Evolutionary conservation across 768 basidiomycete species (phyloP).

Genomic region (Pleurotus eryngii): DNA sequence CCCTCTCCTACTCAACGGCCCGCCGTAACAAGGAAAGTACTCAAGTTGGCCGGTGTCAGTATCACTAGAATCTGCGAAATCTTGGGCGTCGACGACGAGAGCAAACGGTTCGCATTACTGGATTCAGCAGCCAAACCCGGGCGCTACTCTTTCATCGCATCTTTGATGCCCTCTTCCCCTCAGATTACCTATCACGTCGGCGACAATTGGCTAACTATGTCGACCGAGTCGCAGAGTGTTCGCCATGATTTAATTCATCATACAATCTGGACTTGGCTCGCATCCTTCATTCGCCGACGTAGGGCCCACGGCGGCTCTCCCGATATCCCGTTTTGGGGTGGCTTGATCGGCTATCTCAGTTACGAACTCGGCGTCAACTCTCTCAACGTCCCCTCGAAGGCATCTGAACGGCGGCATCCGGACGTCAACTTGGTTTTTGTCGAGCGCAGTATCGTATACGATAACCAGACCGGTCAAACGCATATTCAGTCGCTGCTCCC

Average conservation of each 20-base stretch:
- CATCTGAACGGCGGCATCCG: constrained; percentile 40
- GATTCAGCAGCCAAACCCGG: constrained; percentile 79
- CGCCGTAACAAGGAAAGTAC: constrained; percentile 28
- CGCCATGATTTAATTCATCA: constrained; percentile 42
- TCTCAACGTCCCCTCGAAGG: constrained; percentile 41
- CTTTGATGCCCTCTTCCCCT: constrained; percentile 47
- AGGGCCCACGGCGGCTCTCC: constrained; percentile 44
- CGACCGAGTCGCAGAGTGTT: constrained; percentile 27
- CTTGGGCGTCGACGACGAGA: constrained; percentile 56
- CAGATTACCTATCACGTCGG: constrained; percentile 58
- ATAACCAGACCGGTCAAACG: constrained; percentile 43
- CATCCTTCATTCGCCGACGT: constrained; percentile 58
- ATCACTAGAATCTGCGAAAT: constrained; percentile 54
- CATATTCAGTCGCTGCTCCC: constrained; percentile 66
- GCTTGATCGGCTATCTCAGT: constrained; percentile 72
- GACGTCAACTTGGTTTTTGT: constrained; percentile 78
- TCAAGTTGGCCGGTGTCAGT: constrained; percentile 42
- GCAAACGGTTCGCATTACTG: constrained; percentile 62
- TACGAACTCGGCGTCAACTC: constrained; percentile 74
- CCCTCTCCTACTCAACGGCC: constrained; percentile 18
- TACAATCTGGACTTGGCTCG: constrained; percentile 75
- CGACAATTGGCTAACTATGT: constrained; percentile 45
- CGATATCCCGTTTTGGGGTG: constrained; percentile 80
- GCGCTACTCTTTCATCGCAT: constrained; percentile 69
- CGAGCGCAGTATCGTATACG: constrained; percentile 73